phyloP scores from a whole-genome alignment of 2,329 filamentous ascomycete species.

The Penicillium verrucosum region DNA sequence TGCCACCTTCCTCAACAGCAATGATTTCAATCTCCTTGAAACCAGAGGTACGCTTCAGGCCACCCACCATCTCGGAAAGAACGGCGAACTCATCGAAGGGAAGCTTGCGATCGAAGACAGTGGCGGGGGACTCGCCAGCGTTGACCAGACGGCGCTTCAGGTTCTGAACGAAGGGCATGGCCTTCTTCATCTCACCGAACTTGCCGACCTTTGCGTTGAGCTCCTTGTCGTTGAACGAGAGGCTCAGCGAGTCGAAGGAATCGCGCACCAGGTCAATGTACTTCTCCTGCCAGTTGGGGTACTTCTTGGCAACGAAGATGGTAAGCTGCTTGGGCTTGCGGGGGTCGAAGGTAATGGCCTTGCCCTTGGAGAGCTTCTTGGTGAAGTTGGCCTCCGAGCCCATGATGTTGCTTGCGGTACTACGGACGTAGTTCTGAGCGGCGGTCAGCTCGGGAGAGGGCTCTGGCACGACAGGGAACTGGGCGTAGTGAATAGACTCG shows the following conservation, averaged over 20 bases:
- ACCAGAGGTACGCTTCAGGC: conserved; percentile 72
- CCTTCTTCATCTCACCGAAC: conserved; percentile 82
- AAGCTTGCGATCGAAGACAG: conserved; percentile 78
- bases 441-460: conserved; percentile 68
- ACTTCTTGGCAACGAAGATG: conserved; percentile 75
- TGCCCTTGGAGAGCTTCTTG: conserved; percentile 93
- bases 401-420: conserved; percentile 72
- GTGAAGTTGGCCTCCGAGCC: conserved; percentile 71
- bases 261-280: conserved; percentile 77
- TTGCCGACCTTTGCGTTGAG: conserved; percentile 76
- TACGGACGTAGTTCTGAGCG: conserved; percentile 76
- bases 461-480: conserved; percentile 67
- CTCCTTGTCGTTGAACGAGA: conserved; percentile 73
- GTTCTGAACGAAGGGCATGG: conserved; percentile 90
- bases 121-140: conserved; percentile 61
- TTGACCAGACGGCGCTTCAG: conserved; percentile 77
- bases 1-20: conserved; percentile 59
- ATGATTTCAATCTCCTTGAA: conserved; percentile 70
- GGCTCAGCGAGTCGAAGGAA: conserved; percentile 61
- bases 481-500: conserved; percentile 72
- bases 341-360: conserved; percentile 78
- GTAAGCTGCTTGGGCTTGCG: conserved; percentile 89
- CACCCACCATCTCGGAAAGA: conserved; percentile 72
- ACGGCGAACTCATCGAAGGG: conserved; percentile 79
- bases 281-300: conserved; percentile 87